Percentiles rank a stretch among this genome's conserved stretches.
Conservation (phyloP, 805 yeast species). For the Hanseniaspora taiwanica region DNA sequence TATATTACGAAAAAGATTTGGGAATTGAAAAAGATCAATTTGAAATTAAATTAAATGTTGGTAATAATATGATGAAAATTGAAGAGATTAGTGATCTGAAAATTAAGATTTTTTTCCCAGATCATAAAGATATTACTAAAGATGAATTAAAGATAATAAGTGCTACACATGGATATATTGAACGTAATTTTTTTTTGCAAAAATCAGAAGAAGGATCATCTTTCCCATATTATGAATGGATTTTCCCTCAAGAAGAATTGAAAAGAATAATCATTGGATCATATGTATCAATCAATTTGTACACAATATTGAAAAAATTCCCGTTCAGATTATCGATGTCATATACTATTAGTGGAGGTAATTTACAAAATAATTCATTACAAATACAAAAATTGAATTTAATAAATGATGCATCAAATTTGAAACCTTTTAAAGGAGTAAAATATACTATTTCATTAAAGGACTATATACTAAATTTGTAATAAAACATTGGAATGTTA, state of each 20-base stretch:
- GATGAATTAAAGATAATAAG: background rate
- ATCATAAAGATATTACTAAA: background rate
- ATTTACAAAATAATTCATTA: background rate
- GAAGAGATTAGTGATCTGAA: background rate
- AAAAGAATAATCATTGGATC: background rate
- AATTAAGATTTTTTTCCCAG: background rate
- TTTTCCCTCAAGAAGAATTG: background rate
- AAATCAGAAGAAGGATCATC: background rate
- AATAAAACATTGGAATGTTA: background rate
- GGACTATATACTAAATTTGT: background rate
- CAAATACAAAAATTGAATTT: background rate
- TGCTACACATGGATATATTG: background rate
- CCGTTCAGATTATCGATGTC: background rate
- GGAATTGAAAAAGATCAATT: constrained; percentile 28
- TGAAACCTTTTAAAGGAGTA: constrained; percentile 83
- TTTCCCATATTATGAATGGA: background rate
- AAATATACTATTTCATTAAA: constrained; percentile 46
- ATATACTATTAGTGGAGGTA: background rate
- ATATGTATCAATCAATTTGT: background rate
- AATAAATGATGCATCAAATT: constrained; percentile 21
- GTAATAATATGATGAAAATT: background rate
- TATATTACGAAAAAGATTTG: constrained; percentile 20
- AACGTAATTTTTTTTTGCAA: too few species aligned
- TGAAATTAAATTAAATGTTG: constrained; percentile 13
- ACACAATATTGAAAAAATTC: background rate